A percentile compares a stretch with the other conserved stretches of the same genome.
Evolutionary conservation across 129 eudicot genomes (phyloP).

Genomic region (Ambrosia trifida): DNA sequence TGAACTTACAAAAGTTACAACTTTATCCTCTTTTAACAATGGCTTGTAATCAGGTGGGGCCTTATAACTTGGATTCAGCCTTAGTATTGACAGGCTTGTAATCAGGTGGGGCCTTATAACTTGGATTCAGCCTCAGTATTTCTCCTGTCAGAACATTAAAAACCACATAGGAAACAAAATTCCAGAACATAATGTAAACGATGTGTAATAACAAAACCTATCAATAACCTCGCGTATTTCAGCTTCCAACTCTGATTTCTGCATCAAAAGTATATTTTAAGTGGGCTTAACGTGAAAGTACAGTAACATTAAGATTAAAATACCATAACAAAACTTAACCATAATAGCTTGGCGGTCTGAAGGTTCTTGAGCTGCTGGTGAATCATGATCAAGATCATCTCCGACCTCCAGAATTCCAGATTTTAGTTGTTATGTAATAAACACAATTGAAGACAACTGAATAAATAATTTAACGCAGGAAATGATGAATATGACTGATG

Average conservation of each 20-base stretch:
- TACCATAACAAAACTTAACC: conserved; percentile 39
- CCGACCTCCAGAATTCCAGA: conserved; percentile 49
- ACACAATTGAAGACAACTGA: too few species aligned
- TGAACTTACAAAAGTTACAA: conserved; percentile 82
- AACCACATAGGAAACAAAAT: conserved; percentile 13
- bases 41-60: too few species aligned
- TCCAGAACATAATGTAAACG: not conserved
- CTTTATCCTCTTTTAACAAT: conserved; percentile 75
- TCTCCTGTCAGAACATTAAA: conserved; percentile 63
- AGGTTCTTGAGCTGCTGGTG: conserved; percentile 30
- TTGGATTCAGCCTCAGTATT: conserved; percentile 78
- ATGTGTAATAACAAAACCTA: conserved; percentile 38
- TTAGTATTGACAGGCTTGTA: too few species aligned
- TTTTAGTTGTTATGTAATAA: conserved; percentile 64
- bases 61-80: too few species aligned
- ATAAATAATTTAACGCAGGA: too few species aligned
- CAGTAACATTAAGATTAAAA: conserved; percentile 16
- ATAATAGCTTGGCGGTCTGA: conserved; percentile 33
- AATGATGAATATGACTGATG: too few species aligned
- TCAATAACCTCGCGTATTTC: conserved; percentile 94
- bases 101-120: conserved; percentile 74
- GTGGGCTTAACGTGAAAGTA: conserved; percentile 7
- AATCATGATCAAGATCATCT: conserved; percentile 43
- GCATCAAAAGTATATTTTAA: conserved; percentile 21
- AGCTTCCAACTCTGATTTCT: conserved; percentile 68